These are phyloP conservation scores for thale cress (Arabidopsis thaliana) DNA, from an alignment of 345 rosid species.

Conservation along the genomic window DNA sequence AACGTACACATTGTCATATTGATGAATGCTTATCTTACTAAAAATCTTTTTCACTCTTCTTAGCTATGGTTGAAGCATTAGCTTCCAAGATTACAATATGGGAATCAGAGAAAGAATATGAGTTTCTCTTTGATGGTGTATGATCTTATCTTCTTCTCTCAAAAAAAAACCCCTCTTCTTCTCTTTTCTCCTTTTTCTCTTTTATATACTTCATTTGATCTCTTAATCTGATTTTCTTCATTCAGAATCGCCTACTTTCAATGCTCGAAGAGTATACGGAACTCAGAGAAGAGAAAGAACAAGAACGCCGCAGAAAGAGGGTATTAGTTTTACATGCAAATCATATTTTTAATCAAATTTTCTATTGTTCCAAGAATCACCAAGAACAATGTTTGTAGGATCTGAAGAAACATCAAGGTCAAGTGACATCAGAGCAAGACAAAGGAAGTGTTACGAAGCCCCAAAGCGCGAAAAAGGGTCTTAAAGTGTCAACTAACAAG, in stretches of 20 bases:
- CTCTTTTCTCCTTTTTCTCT: not conserved
- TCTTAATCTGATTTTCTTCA: not conserved
- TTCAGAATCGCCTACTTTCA: slow-evolving; percentile 74
- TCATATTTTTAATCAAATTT: not conserved
- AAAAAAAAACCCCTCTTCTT: not conserved
- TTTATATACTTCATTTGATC: not conserved
- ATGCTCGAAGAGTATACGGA: slow-evolving; percentile 85
- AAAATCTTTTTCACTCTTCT: not conserved
- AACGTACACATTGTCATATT: slow-evolving; percentile 3
- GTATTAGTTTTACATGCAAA: slow-evolving; percentile 30
- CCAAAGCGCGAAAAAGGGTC: slow-evolving; percentile 61
- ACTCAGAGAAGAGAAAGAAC: slow-evolving; percentile 84
- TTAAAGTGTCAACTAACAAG: slow-evolving; percentile 67
- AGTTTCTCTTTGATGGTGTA: slow-evolving; percentile 89
- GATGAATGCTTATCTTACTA: slow-evolving; percentile 5
- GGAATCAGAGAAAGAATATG: slow-evolving; percentile 79
- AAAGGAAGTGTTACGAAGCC: slow-evolving; percentile 82
- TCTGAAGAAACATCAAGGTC: slow-evolving; percentile 91
- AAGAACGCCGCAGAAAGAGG: slow-evolving; percentile 83
- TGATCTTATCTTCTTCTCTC: slow-evolving; percentile 37
- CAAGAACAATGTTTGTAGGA: slow-evolving; percentile 53
- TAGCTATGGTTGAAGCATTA: slow-evolving; percentile 87
- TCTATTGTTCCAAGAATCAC: not conserved
- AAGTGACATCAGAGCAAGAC: slow-evolving; percentile 84
- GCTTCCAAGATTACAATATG: slow-evolving; percentile 73